Evolutionary conservation across 371 early-diverging fungal species (phyloP).

Genomic region (Mortierella sp.): DNA sequence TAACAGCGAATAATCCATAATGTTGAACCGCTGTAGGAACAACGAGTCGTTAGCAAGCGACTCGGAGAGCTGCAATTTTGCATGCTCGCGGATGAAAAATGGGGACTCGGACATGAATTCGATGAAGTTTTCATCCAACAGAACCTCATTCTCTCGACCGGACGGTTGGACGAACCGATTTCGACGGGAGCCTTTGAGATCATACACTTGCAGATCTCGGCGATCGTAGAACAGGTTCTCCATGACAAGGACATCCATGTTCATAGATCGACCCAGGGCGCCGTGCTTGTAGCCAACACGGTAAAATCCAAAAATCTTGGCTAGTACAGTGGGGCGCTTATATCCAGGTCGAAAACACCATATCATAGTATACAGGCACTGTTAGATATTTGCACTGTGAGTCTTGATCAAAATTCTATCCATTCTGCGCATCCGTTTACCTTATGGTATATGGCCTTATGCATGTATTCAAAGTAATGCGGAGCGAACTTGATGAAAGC

Average conservation of each 20-base stretch:
- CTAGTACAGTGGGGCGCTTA: constrained; percentile 85
- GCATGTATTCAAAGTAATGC: constrained; percentile 91
- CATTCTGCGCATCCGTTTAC: constrained; percentile 43
- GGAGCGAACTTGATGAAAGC: constrained; percentile 93
- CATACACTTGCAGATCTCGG: constrained; percentile 82
- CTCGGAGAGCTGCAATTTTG: constrained; percentile 82
- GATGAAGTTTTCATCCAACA: constrained; percentile 93
- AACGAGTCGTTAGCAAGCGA: constrained; percentile 91
- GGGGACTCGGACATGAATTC: constrained; percentile 88
- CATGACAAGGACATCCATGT: constrained; percentile 94
- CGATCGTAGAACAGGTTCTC: constrained; percentile 94
- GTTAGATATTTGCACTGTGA: too few relatives aligned
- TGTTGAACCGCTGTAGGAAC: constrained; percentile 86
- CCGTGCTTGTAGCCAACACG: constrained; percentile 88
- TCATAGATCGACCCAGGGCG: constrained; percentile 80
- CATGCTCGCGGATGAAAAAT: constrained; percentile 87
- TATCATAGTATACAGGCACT: too few relatives aligned
- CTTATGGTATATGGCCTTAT: constrained; percentile 83
- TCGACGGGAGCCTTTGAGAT: constrained; percentile 94
- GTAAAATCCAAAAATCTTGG: constrained; percentile 95
- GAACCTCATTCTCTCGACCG: constrained; percentile 85
- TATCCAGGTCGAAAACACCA: too few relatives aligned
- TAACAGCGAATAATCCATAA: constrained; percentile 95
- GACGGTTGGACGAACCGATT: constrained; percentile 93
- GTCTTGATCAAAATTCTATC: too few relatives aligned